These are phyloP conservation scores for Pichia kudriavzevii DNA, from an alignment of 1,139 yeast genomes.

Conservation along the genomic window DNA sequence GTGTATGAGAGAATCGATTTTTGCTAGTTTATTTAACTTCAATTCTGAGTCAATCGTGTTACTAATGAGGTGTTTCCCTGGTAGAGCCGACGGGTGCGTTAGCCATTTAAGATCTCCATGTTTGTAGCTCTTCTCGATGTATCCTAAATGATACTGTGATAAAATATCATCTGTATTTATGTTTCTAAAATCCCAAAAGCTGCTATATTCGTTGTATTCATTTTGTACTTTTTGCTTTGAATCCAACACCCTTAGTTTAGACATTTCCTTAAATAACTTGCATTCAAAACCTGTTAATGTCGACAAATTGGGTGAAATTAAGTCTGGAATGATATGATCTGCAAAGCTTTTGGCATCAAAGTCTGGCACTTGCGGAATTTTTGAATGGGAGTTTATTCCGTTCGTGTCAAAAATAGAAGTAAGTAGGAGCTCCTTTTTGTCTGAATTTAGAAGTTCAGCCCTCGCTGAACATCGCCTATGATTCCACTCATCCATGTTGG, in stretches of 20 bases:
- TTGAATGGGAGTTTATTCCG: too few relatives aligned
- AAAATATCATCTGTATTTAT: constrained; percentile 2
- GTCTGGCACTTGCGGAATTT: too few relatives aligned
- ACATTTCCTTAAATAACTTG: constrained; percentile 5
- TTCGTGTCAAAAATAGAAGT: constrained; percentile 2
- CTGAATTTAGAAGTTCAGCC: too few relatives aligned
- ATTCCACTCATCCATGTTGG: constrained; percentile 1
- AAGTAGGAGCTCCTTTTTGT: too few relatives aligned
- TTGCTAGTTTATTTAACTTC: too few relatives aligned
- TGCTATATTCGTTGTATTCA: constrained; percentile 1
- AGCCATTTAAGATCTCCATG: constrained; percentile 5
- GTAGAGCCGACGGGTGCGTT: constrained; percentile 1
- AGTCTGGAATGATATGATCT: too few relatives aligned
- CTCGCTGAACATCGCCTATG: constrained; percentile 9
- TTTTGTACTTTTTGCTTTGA: constrained; percentile 1
- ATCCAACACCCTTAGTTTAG: constrained; percentile 6
- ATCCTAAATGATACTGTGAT: constrained; percentile 8
- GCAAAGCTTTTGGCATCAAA: too few relatives aligned
- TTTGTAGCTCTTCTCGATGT: constrained; percentile 7
- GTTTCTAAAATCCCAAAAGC: constrained; percentile 6
- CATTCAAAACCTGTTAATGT: constrained; percentile 10
- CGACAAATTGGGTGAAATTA: constrained; percentile 8
- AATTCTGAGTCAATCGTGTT: not conserved
- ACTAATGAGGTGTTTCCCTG: constrained; percentile 1
- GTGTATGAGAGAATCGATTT: too few relatives aligned